A percentile compares a stretch with the other conserved stretches of the same genome.
phyloP scores from a whole-genome alignment of 345 rosid species.

The Eucalyptus camaldulensis region DNA sequence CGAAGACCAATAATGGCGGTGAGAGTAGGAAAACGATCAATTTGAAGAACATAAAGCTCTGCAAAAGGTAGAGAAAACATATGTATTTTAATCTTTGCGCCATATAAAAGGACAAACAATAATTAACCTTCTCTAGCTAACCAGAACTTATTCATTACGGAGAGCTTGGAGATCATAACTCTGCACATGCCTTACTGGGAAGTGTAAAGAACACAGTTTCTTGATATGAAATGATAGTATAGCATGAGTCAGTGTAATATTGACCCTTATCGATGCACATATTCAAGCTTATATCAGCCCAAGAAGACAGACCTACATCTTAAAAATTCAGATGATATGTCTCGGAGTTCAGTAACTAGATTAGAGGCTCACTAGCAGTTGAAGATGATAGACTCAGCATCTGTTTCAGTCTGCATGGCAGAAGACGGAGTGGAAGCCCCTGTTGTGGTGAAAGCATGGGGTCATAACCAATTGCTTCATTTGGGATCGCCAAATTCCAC shows the following conservation, averaged over 20 bases:
- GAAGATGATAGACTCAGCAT: not conserved
- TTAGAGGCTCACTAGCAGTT: not conserved
- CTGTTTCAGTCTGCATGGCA: not conserved
- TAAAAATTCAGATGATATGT: not conserved
- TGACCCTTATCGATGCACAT: not conserved
- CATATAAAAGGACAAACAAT: not conserved
- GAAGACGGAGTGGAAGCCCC: not conserved
- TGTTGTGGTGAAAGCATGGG: not conserved
- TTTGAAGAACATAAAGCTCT: not conserved
- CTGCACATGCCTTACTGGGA: not conserved
- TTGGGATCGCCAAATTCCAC: not conserved
- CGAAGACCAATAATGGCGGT: not conserved
- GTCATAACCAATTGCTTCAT: not conserved
- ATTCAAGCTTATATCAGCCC: not conserved
- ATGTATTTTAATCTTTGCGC: not conserved
- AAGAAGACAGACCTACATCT: not conserved
- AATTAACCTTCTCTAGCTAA: not conserved
- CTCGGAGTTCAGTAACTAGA: not conserved
- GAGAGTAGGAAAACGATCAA: not conserved
- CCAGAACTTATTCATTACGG: not conserved
- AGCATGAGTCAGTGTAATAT: not conserved
- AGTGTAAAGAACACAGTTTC: not conserved
- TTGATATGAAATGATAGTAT: not conserved
- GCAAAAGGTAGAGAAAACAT: not conserved
- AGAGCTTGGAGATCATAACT: not conserved